Evolutionary conservation across 1,284 basidiomycete species (phyloP).

Genomic region (Trametes sp.): DNA sequence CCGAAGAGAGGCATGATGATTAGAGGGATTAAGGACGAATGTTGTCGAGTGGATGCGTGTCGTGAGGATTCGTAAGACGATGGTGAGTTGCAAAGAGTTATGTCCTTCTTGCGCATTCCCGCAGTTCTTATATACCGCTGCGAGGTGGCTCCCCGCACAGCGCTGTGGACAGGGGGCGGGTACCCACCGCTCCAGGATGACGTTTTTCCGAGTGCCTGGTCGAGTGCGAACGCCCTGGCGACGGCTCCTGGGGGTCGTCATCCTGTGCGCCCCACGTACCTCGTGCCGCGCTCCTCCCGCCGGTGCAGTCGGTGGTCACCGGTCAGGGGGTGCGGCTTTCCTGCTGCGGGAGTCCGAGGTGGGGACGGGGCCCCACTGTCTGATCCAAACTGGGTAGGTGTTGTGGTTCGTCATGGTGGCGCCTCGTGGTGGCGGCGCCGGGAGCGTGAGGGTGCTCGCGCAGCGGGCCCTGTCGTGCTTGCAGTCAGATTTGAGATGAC

Average conservation of each 20-base stretch:
- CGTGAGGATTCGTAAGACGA: not conserved
- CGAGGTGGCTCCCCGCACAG: slow-evolving; percentile 3
- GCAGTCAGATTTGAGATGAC: not conserved
- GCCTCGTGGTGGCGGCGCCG: no score
- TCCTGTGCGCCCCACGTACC: slow-evolving; percentile 4
- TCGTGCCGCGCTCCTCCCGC: no score
- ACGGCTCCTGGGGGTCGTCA: not conserved
- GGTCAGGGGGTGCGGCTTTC: not conserved
- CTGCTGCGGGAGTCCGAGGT: not conserved
- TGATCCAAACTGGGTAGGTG: slow-evolving; percentile 7
- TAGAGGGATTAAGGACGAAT: not conserved
- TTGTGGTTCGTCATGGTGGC: slow-evolving; percentile 8
- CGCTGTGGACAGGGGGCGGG: not conserved
- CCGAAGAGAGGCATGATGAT: slow-evolving; percentile 37
- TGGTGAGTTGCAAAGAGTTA: no score
- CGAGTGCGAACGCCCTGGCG: not conserved
- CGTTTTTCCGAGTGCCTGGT: slow-evolving; percentile 7
- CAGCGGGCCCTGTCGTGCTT: no score
- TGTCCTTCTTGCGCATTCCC: not conserved
- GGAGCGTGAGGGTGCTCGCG: no score
- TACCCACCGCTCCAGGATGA: slow-evolving; percentile 20
- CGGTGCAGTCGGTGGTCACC: not conserved
- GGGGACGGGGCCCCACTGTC: not conserved
- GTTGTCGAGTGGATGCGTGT: not conserved
- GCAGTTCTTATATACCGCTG: slow-evolving; percentile 3